phyloP scores from a whole-genome alignment of 108 stramenopile genomes.

The Mayamaea pseudoterrestris region DNA sequence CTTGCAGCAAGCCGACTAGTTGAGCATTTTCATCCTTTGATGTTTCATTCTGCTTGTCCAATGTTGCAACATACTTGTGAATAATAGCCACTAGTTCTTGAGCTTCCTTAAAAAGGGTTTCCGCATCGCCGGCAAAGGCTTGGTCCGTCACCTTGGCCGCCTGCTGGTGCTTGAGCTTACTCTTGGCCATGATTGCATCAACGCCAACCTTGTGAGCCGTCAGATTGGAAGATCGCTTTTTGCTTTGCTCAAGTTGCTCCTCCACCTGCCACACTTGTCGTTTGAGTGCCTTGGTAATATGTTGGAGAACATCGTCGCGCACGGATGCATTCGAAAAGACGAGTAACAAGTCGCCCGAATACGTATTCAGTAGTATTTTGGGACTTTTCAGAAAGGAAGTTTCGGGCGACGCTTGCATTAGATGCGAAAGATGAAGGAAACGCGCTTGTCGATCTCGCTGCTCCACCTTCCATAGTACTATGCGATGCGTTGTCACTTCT shows the following conservation, averaged over 20 bases:
- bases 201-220: conserved; percentile 22
- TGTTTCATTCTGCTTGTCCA: conserved; percentile 10
- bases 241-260: conserved; percentile 23
- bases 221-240: conserved; percentile 12
- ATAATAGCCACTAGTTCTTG: conserved; percentile 51
- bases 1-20: conserved; percentile 48
- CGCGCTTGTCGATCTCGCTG: conserved; percentile 25
- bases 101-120: conserved; percentile 59
- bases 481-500: conserved; percentile 51
- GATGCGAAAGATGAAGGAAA: conserved; percentile 33
- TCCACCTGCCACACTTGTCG: conserved; percentile 56
- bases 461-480: conserved; percentile 25
- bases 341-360: conserved; percentile 48
- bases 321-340: conserved; percentile 35
- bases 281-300: conserved; percentile 33
- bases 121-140: conserved; percentile 61
- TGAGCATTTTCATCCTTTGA: conserved; percentile 29
- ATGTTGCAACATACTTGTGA: conserved; percentile 54
- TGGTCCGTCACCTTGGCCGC: conserved; percentile 52
- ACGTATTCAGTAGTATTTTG: conserved; percentile 34
- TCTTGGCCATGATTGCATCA: conserved; percentile 60
- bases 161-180: conserved; percentile 33
- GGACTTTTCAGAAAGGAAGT: background rate
- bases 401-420: conserved; percentile 8
- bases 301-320: conserved; percentile 43